A percentile compares a stretch with the other conserved stretches of the same genome.
Conservation (phyloP, 805 yeast species). For the Ogataea nitratoaversa region DNA sequence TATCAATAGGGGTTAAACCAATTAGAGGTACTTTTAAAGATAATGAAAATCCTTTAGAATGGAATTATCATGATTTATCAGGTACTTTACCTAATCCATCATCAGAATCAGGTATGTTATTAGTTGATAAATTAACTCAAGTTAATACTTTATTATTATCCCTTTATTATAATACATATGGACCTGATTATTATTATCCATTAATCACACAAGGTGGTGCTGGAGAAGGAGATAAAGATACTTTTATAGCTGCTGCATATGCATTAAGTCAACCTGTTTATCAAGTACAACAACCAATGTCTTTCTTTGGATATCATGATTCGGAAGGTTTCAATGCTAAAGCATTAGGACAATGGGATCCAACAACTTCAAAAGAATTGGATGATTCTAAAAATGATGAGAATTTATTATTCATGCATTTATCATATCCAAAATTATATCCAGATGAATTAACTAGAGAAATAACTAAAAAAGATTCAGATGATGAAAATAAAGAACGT, state of each 20-base stretch:
- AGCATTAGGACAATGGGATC: slow-evolving; percentile 42
- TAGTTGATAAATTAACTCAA: slow-evolving; percentile 56
- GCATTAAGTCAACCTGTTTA: slow-evolving; percentile 26
- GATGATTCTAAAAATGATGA: slow-evolving; percentile 30
- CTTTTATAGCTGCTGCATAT: slow-evolving; percentile 66
- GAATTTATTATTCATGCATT: slow-evolving; percentile 46
- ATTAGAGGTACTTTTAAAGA: slow-evolving; percentile 29
- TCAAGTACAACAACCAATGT: slow-evolving; percentile 51
- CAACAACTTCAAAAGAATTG: slow-evolving; percentile 34
- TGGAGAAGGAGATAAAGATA: slow-evolving; percentile 80
- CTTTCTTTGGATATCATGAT: slow-evolving; percentile 47
- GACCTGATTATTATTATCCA: slow-evolving; percentile 63
- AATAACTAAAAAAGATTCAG: slow-evolving; percentile 8
- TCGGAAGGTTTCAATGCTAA: slow-evolving; percentile 33
- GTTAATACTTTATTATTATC: slow-evolving; percentile 51
- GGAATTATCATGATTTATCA: slow-evolving; percentile 55
- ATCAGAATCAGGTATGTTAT: slow-evolving; percentile 65
- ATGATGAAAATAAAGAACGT: slow-evolving; percentile 14
- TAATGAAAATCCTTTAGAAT: slow-evolving; percentile 21
- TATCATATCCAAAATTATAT: slow-evolving; percentile 52
- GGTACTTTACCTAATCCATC: slow-evolving; percentile 66
- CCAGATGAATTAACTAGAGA: slow-evolving; percentile 26
- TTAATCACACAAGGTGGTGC: slow-evolving; percentile 66
- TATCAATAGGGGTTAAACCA: slow-evolving; percentile 33
- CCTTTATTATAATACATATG: slow-evolving; percentile 59